Conservation (phyloP, 257 asterid species). For the Linaria vulgaris region DNA sequence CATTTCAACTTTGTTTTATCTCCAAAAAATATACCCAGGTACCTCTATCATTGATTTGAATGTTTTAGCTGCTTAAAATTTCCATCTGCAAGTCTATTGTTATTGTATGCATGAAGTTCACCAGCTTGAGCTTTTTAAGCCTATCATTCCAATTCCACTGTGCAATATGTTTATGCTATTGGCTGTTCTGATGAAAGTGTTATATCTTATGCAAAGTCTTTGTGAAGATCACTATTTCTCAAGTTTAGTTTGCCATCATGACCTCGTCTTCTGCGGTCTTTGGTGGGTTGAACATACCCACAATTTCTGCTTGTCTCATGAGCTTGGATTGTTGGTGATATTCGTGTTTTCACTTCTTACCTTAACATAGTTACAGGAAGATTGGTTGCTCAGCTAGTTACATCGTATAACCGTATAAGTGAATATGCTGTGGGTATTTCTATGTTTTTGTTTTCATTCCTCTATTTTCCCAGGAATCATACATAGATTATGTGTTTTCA, state of each 20-base stretch:
- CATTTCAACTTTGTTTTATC: conserved; percentile 92
- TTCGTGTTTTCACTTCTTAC: neutral
- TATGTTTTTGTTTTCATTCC: no score
- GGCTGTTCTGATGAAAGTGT: conserved; percentile 10
- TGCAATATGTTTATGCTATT: conserved; percentile 2
- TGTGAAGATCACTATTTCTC: conserved; percentile 3
- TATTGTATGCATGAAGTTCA: neutral
- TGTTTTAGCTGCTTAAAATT: conserved; percentile 21
- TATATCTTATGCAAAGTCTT: neutral
- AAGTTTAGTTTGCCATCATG: neutral
- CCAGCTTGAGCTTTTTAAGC: neutral
- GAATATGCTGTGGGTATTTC: no score
- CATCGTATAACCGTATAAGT: no score
- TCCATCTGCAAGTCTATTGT: conserved; percentile 15
- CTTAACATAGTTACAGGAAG: neutral
- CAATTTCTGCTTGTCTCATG: neutral
- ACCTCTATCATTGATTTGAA: conserved; percentile 21
- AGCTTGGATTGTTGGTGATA: neutral
- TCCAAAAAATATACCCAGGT: conserved; percentile 98
- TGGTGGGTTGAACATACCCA: neutral
- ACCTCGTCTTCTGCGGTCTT: neutral
- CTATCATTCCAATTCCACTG: conserved; percentile 4
- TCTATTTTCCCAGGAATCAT: no score
- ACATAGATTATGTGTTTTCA: no score
- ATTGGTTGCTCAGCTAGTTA: neutral